Evolutionary conservation across 305 asterid species (phyloP).

Genomic region (Ajuga reptans): DNA sequence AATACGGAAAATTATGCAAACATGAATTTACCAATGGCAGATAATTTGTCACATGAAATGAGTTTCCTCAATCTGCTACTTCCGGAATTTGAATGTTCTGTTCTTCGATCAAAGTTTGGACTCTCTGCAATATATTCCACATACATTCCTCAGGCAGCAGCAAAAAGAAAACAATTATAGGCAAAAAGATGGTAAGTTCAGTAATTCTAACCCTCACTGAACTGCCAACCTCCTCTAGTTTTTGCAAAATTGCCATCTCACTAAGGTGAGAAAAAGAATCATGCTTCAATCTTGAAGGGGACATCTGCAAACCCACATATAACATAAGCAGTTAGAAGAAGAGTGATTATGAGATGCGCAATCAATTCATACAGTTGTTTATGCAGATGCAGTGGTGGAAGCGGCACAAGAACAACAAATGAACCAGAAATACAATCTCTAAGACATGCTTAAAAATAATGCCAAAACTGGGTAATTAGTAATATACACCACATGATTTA

Average conservation of each 20-base stretch:
- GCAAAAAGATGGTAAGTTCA: not conserved
- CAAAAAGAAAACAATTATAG: not conserved
- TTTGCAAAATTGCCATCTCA: conserved; percentile 44
- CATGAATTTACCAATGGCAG: not conserved
- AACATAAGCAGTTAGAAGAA: not conserved
- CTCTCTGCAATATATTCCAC: conserved; percentile 43
- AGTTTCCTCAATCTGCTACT: conserved; percentile 29
- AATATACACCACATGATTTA: not conserved
- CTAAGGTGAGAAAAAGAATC: conserved; percentile 30
- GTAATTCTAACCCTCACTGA: conserved; percentile 47
- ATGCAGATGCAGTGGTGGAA: not conserved
- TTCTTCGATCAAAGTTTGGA: conserved; percentile 54
- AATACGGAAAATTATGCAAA: not conserved
- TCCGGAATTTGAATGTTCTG: conserved; percentile 33
- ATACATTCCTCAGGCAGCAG: not conserved
- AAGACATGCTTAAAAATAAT: not conserved
- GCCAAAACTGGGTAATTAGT: not conserved
- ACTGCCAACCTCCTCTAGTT: conserved; percentile 64
- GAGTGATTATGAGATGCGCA: not conserved
- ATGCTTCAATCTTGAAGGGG: conserved; percentile 36
- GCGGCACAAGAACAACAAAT: not conserved
- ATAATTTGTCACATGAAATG: not conserved
- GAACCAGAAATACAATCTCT: not conserved
- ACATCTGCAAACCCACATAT: conserved; percentile 34
- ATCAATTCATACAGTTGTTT: not conserved